Evolutionary conservation across 805 yeast species (phyloP).

Genomic region (Wickerhamiella parazyma): DNA sequence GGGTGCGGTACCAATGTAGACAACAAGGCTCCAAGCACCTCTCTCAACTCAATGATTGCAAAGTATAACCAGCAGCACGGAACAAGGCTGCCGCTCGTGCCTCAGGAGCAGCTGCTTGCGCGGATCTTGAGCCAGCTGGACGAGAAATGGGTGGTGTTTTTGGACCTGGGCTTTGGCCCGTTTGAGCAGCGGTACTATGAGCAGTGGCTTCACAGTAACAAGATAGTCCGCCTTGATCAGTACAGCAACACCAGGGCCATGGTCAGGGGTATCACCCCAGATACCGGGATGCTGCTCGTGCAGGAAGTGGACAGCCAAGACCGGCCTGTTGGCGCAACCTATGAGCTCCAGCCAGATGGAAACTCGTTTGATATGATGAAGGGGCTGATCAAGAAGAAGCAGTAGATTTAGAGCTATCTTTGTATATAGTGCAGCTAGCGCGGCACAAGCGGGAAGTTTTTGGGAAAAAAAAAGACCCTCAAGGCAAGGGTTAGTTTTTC

Average conservation of each 20-base stretch:
- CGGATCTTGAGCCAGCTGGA: conserved; percentile 53
- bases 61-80: conserved; percentile 41
- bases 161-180: conserved; percentile 49
- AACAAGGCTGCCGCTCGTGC: conserved; percentile 33
- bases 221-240: conserved; percentile 54
- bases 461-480: no score
- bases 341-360: conserved; percentile 89
- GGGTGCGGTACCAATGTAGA: conserved; percentile 82
- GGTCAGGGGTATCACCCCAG: conserved; percentile 69
- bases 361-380: conserved; percentile 91
- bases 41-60: conserved; percentile 57
- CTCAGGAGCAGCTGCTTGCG: conserved; percentile 46
- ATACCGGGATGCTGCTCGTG: conserved; percentile 72
- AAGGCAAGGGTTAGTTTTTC: no score
- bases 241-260: conserved; percentile 41
- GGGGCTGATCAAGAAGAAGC: conserved; percentile 63
- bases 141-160: conserved; percentile 38
- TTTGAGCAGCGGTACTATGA: conserved; percentile 61
- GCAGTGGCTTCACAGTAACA: conserved; percentile 75
- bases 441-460: no score
- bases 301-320: conserved; percentile 43
- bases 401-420: no score
- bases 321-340: conserved; percentile 38
- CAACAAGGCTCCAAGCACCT: conserved; percentile 85
- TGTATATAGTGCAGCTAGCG: no score